These are phyloP conservation scores for Crucihimalaya himalaica DNA, from an alignment of 345 rosid species.

Conservation along the genomic window DNA sequence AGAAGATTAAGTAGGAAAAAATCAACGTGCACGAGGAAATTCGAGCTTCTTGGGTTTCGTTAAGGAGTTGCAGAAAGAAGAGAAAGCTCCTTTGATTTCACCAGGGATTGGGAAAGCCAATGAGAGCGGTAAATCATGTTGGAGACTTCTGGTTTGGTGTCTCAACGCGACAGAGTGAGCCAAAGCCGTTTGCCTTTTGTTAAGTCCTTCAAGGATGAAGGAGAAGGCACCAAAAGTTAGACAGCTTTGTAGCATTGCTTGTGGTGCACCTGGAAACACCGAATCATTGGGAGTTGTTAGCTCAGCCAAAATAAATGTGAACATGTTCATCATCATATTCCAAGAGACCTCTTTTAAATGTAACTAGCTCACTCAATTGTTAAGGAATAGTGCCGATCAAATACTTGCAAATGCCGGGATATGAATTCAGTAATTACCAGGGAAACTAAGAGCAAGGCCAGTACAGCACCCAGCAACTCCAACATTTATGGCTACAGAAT, in stretches of 20 bases:
- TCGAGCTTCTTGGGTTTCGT: constrained; percentile 45
- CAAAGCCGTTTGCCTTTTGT: constrained; percentile 78
- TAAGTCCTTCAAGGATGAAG: constrained; percentile 68
- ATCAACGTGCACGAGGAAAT: constrained; percentile 38
- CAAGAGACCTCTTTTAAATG: not conserved
- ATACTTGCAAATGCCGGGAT: not conserved
- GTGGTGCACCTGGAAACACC: constrained; percentile 64
- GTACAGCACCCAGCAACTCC: constrained; percentile 96
- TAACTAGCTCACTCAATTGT: constrained; percentile 4
- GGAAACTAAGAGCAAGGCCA: constrained; percentile 84
- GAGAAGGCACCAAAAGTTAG: constrained; percentile 88
- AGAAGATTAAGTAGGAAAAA: not conserved
- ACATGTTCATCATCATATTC: not conserved
- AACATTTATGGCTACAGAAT: constrained; percentile 69
- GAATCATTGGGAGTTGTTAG: constrained; percentile 7
- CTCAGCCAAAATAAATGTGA: not conserved
- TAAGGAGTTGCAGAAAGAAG: constrained; percentile 65
- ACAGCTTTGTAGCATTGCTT: constrained; percentile 74
- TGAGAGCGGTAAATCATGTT: constrained; percentile 43
- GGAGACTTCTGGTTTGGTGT: constrained; percentile 31
- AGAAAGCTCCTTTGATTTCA: constrained; percentile 67
- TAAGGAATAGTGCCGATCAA: not conserved
- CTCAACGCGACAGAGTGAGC: constrained; percentile 56
- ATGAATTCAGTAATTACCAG: constrained; percentile 49
- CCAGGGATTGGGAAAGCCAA: constrained; percentile 64